phyloP scores from a whole-genome alignment of 140 eudicot genomes.

The Bidens hawaiensis region DNA sequence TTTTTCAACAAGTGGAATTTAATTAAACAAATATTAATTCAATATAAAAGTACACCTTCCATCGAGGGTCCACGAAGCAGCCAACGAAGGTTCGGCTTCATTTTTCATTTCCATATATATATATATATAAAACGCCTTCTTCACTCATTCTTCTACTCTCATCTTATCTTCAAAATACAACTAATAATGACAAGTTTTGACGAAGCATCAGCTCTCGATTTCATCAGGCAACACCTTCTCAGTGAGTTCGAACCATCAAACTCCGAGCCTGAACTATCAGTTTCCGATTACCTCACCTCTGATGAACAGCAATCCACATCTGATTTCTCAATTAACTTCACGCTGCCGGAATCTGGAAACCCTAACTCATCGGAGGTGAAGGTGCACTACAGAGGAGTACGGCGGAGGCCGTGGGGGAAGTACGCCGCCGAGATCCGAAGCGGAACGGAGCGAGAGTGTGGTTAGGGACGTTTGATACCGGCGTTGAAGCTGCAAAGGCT shows the following conservation, averaged over 20 bases:
- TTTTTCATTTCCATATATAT: too few relatives aligned
- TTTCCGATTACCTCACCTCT: conserved; percentile 1
- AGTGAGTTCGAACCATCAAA: conserved; percentile 24
- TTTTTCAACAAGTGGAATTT: too few relatives aligned
- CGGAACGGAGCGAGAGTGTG: conserved; percentile 61
- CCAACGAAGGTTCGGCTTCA: too few relatives aligned
- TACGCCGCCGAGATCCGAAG: conserved; percentile 74
- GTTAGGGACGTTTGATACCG: conserved; percentile 68
- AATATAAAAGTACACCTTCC: too few relatives aligned
- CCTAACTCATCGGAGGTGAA: conserved; percentile 5
- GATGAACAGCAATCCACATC: conserved; percentile 1
- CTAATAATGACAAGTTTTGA: conserved; percentile 35
- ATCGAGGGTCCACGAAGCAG: too few relatives aligned
- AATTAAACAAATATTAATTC: too few relatives aligned
- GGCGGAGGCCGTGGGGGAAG: conserved; percentile 73
- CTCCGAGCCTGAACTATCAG: conserved; percentile 12
- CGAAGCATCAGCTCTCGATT: conserved; percentile 35
- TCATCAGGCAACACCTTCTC: conserved; percentile 54
- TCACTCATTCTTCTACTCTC: conserved; percentile 8
- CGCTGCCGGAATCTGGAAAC: conserved; percentile 8
- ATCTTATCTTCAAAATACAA: background rate
- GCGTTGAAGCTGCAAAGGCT: conserved; percentile 70
- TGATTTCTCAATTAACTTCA: background rate
- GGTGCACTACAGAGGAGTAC: conserved; percentile 67
- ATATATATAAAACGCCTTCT: conserved; percentile 5